Conservation (phyloP, 2,329 filamentous ascomycete genomes). For the Didymella lethalis region DNA sequence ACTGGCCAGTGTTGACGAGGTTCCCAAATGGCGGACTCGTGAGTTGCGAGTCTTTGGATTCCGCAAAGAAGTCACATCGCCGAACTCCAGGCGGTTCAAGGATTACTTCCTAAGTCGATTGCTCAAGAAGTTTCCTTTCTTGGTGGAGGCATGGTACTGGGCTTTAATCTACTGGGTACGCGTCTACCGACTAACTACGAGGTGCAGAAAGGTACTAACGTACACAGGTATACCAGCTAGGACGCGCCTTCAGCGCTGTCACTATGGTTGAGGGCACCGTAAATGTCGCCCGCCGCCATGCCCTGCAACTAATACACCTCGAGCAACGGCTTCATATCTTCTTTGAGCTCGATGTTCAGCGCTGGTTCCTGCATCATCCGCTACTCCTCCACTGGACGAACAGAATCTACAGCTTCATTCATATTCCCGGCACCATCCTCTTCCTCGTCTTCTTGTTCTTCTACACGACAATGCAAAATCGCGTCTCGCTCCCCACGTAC, state of each 20-base stretch:
- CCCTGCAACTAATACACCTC: conserved; percentile 71
- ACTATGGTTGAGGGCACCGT: conserved; percentile 73
- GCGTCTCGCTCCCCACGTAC: conserved; percentile 52
- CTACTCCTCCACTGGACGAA: conserved; percentile 73
- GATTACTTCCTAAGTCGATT: conserved; percentile 69
- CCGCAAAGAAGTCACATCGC: conserved; percentile 61
- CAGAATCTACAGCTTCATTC: conserved; percentile 77
- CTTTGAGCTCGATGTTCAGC: conserved; percentile 69
- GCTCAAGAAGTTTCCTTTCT: conserved; percentile 72
- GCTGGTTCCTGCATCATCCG: conserved; percentile 63
- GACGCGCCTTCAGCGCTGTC: conserved; percentile 74
- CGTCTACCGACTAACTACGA: background rate
- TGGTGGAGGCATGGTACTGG: conserved; percentile 81
- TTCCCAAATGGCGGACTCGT: conserved; percentile 59
- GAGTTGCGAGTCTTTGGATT: conserved; percentile 57
- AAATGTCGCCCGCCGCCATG: conserved; percentile 72
- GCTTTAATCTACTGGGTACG: conserved; percentile 78
- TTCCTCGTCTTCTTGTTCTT: conserved; percentile 74
- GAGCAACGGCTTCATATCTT: conserved; percentile 72
- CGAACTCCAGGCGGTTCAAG: conserved; percentile 68
- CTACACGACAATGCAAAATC: conserved; percentile 70
- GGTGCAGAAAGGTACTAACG: conserved; percentile 7
- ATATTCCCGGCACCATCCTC: conserved; percentile 77
- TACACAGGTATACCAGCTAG: conserved; percentile 74
- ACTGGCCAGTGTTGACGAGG: conserved; percentile 50